phyloP scores from a whole-genome alignment of 257 asterid genomes.

The Solanum medicagineum region DNA sequence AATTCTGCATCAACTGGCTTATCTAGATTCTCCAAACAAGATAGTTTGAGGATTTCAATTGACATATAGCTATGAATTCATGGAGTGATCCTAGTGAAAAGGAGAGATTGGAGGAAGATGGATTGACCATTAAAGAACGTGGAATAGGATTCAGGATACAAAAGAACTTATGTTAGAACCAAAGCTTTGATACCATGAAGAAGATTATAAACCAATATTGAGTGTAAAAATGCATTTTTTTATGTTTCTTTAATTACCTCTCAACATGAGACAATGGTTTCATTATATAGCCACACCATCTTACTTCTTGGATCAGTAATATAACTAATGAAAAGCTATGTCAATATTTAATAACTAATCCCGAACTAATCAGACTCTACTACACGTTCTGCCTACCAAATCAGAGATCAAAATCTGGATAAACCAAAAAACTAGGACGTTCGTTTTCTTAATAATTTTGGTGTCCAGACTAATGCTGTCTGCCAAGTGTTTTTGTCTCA shows the following conservation, averaged over 20 bases:
- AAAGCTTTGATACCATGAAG: background rate
- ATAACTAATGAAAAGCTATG: background rate
- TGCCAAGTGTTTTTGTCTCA: background rate
- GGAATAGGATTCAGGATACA: background rate
- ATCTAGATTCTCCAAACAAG: too few species aligned
- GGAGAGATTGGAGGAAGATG: too few species aligned
- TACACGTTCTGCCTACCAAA: background rate
- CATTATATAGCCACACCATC: background rate
- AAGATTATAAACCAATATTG: background rate
- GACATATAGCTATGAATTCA: too few species aligned
- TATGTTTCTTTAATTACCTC: background rate
- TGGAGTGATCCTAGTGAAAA: too few species aligned
- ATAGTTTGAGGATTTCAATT: too few species aligned
- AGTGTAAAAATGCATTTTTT: background rate
- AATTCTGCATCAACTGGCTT: background rate
- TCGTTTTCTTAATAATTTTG: background rate
- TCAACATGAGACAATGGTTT: background rate
- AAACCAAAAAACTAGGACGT: background rate
- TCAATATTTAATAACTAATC: background rate
- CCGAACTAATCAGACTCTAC: background rate
- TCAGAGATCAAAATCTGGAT: background rate
- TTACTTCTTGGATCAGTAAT: background rate
- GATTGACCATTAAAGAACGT: background rate
- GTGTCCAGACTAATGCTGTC: background rate
- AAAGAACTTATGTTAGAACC: background rate